Percentiles rank a stretch among this genome's conserved stretches.
Evolutionary conservation across 2,329 filamentous ascomycete species (phyloP).

Genomic region (Scedosporium boydii): DNA sequence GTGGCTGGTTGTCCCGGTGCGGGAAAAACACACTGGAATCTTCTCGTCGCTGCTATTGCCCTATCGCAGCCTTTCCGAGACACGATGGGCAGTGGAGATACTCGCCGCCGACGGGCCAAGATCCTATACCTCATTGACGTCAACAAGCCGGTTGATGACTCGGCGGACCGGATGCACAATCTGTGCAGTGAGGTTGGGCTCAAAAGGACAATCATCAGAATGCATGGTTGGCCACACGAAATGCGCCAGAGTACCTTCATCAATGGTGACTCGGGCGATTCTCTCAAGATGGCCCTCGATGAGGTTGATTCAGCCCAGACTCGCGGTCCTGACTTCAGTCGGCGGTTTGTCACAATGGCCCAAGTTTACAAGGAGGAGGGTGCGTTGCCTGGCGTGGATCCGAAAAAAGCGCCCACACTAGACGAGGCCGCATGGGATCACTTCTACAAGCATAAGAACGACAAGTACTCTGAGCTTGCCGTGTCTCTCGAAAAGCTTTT

Average conservation of each 20-base stretch:
- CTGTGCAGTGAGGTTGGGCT: constrained; percentile 26
- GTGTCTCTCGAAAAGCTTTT: constrained; percentile 23
- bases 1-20: constrained; percentile 37
- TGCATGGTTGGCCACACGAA: constrained; percentile 31
- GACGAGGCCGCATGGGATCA: constrained; percentile 33
- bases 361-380: constrained; percentile 12
- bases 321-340: constrained; percentile 21
- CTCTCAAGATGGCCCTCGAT: background rate
- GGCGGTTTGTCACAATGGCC: constrained; percentile 21
- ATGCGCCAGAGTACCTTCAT: constrained; percentile 20
- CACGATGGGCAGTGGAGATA: background rate
- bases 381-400: constrained; percentile 8
- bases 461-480: constrained; percentile 23
- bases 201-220: constrained; percentile 24
- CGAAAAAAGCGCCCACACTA: constrained; percentile 23
- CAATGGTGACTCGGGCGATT: constrained; percentile 10
- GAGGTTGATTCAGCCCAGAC: background rate
- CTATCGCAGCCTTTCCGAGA: constrained; percentile 11
- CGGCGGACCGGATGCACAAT: constrained; percentile 28
- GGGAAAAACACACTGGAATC: constrained; percentile 38
- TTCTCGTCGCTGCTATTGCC: constrained; percentile 29
- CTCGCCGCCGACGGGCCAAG: constrained; percentile 12
- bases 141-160: constrained; percentile 36
- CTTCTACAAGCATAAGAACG: constrained; percentile 22
- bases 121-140: constrained; percentile 37